Evolutionary conservation across 208 protist species (phyloP).

Genomic region (Leptomonas seymouri): DNA sequence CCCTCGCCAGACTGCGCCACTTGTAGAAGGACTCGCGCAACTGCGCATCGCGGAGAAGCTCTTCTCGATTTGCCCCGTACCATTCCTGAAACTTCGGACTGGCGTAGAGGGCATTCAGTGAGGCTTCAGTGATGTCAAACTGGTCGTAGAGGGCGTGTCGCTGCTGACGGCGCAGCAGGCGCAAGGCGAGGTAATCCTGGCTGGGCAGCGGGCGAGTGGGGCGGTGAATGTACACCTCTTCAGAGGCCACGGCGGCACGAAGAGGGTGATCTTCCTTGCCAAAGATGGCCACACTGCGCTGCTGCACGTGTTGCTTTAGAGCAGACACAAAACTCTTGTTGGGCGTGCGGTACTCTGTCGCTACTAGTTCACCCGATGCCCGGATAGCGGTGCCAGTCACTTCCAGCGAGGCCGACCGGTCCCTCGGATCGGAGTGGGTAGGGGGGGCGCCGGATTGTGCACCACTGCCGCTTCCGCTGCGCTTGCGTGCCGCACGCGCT

Average conservation of each 20-base stretch:
- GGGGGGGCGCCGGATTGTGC: neutral
- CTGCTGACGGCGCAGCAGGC: slow-evolving; percentile 20
- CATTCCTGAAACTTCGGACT: slow-evolving; percentile 54
- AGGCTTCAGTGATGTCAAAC: slow-evolving; percentile 43
- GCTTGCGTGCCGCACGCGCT: neutral
- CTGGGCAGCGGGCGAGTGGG: slow-evolving; percentile 9
- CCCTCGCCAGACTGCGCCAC: slow-evolving; percentile 41
- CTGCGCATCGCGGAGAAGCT: slow-evolving; percentile 46
- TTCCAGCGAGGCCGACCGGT: slow-evolving; percentile 5
- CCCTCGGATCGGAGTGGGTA: neutral
- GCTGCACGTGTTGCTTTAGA: slow-evolving; percentile 13
- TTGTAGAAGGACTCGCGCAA: slow-evolving; percentile 35
- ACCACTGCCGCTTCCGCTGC: slow-evolving; percentile 1
- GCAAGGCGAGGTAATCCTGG: slow-evolving; percentile 29
- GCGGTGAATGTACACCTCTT: slow-evolving; percentile 30
- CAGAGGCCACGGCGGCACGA: slow-evolving; percentile 13
- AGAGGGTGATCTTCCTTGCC: slow-evolving; percentile 1
- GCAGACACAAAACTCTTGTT: slow-evolving; percentile 21
- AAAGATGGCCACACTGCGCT: slow-evolving; percentile 10
- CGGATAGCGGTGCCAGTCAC: slow-evolving; percentile 11
- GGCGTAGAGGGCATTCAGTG: slow-evolving; percentile 54
- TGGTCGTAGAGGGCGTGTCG: slow-evolving; percentile 28
- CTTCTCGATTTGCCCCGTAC: slow-evolving; percentile 53
- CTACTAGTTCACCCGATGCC: neutral
- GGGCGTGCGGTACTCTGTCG: slow-evolving; percentile 8